Evolutionary conservation across 768 basidiomycete genomes (phyloP), one percentile per base, ranked within the genome.

Genomic region (Boletus rubroflammeus): DNA sequence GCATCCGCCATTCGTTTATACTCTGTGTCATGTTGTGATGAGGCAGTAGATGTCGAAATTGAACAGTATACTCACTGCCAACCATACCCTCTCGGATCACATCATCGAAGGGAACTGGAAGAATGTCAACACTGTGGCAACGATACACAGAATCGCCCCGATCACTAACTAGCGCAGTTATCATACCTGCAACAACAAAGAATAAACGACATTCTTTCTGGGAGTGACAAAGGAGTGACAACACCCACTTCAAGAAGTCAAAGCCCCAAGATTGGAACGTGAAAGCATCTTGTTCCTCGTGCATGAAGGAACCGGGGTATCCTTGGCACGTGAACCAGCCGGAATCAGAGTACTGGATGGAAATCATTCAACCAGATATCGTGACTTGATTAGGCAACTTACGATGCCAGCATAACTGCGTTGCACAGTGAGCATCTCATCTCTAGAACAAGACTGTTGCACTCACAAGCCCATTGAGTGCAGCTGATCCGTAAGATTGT

Each of bases 251-350:
- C 38, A 85, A 69, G 54, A 78, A 73, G 62, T 86, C 82, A 54
- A 85, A 84, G 0, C 82, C 83, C 84, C 84, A 86, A 42, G 65
- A 62, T 49, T 78, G 76, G 71, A 86, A 86, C 3, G 77, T 72
- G 59, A 79, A 72, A 32, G 76, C 77, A 67, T 86, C 84, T 74
- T 79, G 76, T 23, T 74, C 78, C 62, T 86, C 84, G 57, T 86
- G 79, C 64, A 75, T 72, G 67, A 72, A 86, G 4, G 84, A 85
- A 36, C 84, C 84, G 2, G 84, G 83, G 61, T 81, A 85, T 14
- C 76, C 61, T 26, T 74, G 72, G 57, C 84, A 86, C 6, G 84
- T 86, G 59, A 78, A 82, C 84, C 83, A 85, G 15, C 84, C 84
- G 0, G 84, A 81, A 65, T 85, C 83, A 54, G 82, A 80, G 55